Evolutionary conservation across 371 early-diverging fungal species (phyloP).

Genomic region (Smittium culicis): DNA sequence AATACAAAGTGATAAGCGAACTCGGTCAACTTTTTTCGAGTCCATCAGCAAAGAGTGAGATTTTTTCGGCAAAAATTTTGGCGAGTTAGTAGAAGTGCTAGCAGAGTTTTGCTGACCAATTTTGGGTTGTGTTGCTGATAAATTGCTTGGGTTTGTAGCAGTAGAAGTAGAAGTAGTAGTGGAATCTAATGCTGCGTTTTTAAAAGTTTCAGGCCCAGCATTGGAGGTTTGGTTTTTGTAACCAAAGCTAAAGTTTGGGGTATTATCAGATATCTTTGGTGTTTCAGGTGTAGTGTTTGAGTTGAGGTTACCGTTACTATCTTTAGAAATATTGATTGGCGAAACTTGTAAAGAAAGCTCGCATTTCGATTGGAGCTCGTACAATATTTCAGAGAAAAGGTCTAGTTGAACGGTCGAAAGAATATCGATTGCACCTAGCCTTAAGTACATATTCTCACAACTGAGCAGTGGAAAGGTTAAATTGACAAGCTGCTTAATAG

Average conservation of each 20-base stretch:
- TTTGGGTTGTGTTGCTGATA: not conserved
- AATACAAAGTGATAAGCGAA: constrained; percentile 27
- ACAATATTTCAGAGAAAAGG: constrained; percentile 24
- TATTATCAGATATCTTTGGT: not conserved
- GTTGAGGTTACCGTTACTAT: not conserved
- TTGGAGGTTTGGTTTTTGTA: not conserved
- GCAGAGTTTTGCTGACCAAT: not conserved
- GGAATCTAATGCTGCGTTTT: not conserved
- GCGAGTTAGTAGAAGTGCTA: not conserved
- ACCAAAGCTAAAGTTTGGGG: not conserved
- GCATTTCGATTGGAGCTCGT: constrained; percentile 22
- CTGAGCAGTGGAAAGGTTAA: constrained; percentile 19
- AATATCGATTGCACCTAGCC: constrained; percentile 19
- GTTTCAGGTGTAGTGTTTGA: not conserved
- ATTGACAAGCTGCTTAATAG: constrained; percentile 28
- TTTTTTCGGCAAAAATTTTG: not conserved
- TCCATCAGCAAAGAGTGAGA: not conserved
- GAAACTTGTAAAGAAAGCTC: constrained; percentile 6
- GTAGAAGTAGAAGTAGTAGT: not conserved
- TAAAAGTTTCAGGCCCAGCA: not conserved
- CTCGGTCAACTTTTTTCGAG: constrained; percentile 16
- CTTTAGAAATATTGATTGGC: not conserved
- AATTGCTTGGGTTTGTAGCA: not conserved
- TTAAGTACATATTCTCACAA: constrained; percentile 26
- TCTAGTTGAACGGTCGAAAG: constrained; percentile 19